Evolutionary conservation across 768 basidiomycete genomes (phyloP).

Genomic region (Suillus spraguei): DNA sequence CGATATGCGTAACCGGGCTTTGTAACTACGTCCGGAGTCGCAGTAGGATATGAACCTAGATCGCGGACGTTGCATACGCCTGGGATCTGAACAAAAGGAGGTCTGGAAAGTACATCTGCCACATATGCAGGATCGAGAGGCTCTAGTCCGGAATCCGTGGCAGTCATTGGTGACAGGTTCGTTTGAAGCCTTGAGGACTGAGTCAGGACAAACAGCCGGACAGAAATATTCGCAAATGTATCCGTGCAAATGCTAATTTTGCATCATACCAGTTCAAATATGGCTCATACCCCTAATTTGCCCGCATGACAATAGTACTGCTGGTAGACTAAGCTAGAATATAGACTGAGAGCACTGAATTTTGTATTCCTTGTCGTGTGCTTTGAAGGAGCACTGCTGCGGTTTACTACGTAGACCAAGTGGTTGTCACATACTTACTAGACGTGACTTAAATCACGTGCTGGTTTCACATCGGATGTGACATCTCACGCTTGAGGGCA

Average conservation of each 20-base stretch:
- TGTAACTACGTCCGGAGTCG: conserved; percentile 51
- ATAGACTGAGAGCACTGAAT: background rate
- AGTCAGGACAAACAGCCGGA: background rate
- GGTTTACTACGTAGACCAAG: too few relatives aligned
- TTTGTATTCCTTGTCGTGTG: background rate
- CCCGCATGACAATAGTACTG: background rate
- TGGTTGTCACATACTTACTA: too few relatives aligned
- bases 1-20: conserved; percentile 63
- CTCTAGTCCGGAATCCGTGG: conserved; percentile 43
- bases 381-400: background rate
- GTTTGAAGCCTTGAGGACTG: conserved; percentile 1
- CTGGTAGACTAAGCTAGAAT: background rate
- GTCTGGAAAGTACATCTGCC: conserved; percentile 60
- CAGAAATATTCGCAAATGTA: background rate
- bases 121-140: conserved; percentile 71
- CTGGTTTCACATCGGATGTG: conserved; percentile 1
- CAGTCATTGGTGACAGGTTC: conserved; percentile 18
- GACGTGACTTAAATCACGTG: background rate
- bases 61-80: conserved; percentile 80
- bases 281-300: background rate
- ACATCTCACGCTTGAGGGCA: conserved; percentile 38
- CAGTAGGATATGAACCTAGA: conserved; percentile 63
- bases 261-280: background rate
- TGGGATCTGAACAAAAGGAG: conserved; percentile 69
- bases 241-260: background rate